These are phyloP conservation scores for Diplotaxis tenuifolia DNA, from an alignment of 345 rosid species.

Conservation along the genomic window DNA sequence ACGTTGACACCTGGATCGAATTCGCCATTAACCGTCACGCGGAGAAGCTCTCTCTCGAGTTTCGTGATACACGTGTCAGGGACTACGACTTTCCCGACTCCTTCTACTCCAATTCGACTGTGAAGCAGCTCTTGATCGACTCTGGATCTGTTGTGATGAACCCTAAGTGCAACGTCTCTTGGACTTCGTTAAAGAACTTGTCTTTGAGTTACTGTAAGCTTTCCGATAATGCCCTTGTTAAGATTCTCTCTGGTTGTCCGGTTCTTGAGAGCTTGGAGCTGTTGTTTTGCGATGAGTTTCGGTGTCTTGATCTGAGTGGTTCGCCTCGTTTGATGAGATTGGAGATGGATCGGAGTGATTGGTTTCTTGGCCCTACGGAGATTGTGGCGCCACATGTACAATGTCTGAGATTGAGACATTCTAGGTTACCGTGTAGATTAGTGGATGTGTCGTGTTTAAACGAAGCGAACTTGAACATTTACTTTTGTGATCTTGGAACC, in stretches of 20 bases:
- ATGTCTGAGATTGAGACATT: slow-evolving; percentile 28
- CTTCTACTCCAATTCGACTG: slow-evolving; percentile 23
- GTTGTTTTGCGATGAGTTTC: slow-evolving; percentile 17
- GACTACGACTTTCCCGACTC: slow-evolving; percentile 19
- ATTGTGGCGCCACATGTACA: slow-evolving; percentile 31
- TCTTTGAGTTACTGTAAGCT: slow-evolving; percentile 31
- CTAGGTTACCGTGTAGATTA: slow-evolving; percentile 12
- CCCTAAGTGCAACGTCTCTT: slow-evolving; percentile 14
- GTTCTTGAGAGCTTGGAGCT: slow-evolving; percentile 28
- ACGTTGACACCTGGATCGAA: slow-evolving; percentile 32
- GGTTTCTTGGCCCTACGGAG: slow-evolving; percentile 18
- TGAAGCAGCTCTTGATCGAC: slow-evolving; percentile 13
- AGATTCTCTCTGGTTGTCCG: slow-evolving; percentile 25
- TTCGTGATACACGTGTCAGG: slow-evolving; percentile 25
- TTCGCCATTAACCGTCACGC: slow-evolving; percentile 11
- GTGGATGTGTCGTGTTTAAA: slow-evolving; percentile 25
- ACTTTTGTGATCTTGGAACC: slow-evolving; percentile 24
- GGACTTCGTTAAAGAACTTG: slow-evolving; percentile 23
- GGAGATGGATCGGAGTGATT: slow-evolving; percentile 36
- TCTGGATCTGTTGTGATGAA: slow-evolving; percentile 24
- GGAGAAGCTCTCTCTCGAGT: slow-evolving; percentile 20
- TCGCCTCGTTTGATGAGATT: slow-evolving; percentile 7
- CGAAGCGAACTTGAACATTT: slow-evolving; percentile 28
- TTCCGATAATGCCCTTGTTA: slow-evolving; percentile 13
- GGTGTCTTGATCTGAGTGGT: slow-evolving; percentile 27